Percentiles rank a stretch among this genome's conserved stretches.
These are phyloP conservation scores for Barnettozyma hawaiiensis DNA, from an alignment of 1,139 yeast genomes.

Conservation along the genomic window DNA sequence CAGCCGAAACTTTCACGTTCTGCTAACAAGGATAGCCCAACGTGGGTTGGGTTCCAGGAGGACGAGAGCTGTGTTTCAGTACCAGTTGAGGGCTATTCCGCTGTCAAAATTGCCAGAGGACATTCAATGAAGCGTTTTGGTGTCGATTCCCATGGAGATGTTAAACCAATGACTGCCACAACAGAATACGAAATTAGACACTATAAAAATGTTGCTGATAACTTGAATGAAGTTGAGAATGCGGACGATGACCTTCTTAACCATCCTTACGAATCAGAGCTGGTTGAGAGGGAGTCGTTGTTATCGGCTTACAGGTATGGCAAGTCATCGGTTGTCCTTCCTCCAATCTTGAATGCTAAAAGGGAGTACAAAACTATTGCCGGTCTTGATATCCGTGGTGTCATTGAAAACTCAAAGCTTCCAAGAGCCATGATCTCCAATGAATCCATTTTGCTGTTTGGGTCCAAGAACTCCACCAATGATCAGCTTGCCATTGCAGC, in stretches of 20 bases:
- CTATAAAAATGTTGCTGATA: constrained; percentile 26
- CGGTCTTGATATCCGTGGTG: constrained; percentile 62
- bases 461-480: constrained; percentile 33
- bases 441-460: constrained; percentile 54
- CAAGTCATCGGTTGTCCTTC: constrained; percentile 47
- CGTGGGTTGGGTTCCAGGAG: constrained; percentile 13
- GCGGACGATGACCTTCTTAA: constrained; percentile 18
- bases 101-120: constrained; percentile 44
- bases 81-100: constrained; percentile 63
- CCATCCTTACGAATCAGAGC: constrained; percentile 19
- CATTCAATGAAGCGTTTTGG: constrained; percentile 32
- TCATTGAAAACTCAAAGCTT: constrained; percentile 39
- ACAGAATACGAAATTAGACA: constrained; percentile 28
- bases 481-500: constrained; percentile 46
- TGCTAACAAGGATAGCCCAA: constrained; percentile 2
- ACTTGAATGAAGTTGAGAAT: constrained; percentile 25
- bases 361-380: constrained; percentile 38
- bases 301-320: constrained; percentile 66
- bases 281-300: constrained; percentile 30
- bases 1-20: constrained; percentile 5
- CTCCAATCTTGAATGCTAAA: constrained; percentile 39
- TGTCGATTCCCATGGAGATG: constrained; percentile 20
- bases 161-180: constrained; percentile 24
- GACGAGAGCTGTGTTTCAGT: constrained; percentile 32
- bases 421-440: constrained; percentile 57